Percentiles rank a stretch among this genome's conserved stretches.
Evolutionary conservation across 768 basidiomycete species (phyloP).

Genomic region (Gloeopeniophorella convolvens): DNA sequence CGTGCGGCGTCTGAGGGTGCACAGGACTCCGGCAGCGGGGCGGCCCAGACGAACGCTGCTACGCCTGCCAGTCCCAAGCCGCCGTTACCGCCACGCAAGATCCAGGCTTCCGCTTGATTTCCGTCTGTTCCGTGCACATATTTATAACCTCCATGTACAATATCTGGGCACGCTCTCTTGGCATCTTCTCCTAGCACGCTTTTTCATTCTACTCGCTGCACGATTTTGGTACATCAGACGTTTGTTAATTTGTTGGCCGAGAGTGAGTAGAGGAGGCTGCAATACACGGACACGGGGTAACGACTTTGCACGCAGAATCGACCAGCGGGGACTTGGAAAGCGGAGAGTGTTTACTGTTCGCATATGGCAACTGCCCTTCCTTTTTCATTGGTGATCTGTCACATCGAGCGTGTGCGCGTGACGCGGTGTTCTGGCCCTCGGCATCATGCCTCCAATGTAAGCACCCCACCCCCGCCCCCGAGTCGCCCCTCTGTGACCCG

Average conservation of each 20-base stretch:
- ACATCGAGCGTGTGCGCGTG: too few relatives aligned
- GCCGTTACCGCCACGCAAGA: conserved; percentile 23
- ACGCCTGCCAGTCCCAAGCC: conserved; percentile 17
- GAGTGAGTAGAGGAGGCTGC: too few relatives aligned
- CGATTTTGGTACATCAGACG: too few relatives aligned
- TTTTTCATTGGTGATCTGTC: conserved; percentile 1
- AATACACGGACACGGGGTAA: too few relatives aligned
- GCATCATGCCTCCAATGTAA: conserved; percentile 22
- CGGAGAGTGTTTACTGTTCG: too few relatives aligned
- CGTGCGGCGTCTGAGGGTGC: conserved; percentile 7
- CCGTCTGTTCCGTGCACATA: not conserved
- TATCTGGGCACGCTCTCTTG: conserved; percentile 1
- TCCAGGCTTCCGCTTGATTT: conserved; percentile 12
- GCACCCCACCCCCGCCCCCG: not conserved
- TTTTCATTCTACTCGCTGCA: too few relatives aligned
- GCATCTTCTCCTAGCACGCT: not conserved
- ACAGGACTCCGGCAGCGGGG: conserved; percentile 1
- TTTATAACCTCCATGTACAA: conserved; percentile 12
- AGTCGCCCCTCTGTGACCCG: not conserved
- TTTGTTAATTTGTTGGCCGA: too few relatives aligned
- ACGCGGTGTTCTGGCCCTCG: too few relatives aligned
- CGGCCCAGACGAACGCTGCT: not conserved
- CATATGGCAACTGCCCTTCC: conserved; percentile 1
- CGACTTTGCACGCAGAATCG: too few relatives aligned
- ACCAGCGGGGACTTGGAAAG: too few relatives aligned